These are phyloP conservation scores for Panicum virgatum DNA, from an alignment of 202 grass and related monocot species.

Conservation along the genomic window DNA sequence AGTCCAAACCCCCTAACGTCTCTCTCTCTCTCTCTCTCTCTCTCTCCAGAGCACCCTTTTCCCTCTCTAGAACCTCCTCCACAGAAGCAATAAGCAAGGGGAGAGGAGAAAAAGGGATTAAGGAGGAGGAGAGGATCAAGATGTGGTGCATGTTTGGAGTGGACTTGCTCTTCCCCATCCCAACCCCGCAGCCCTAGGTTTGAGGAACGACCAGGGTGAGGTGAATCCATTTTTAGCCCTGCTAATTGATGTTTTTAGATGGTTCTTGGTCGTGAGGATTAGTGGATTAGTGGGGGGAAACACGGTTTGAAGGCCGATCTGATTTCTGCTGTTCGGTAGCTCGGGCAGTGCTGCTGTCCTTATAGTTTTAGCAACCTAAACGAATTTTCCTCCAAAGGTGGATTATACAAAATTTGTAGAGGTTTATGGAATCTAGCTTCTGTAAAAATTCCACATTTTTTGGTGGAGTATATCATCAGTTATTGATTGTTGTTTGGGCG, in stretches of 20 bases:
- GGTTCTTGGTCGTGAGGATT: background rate
- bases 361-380: background rate
- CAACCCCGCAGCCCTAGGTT: background rate
- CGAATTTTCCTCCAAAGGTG: background rate
- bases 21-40: too few species aligned
- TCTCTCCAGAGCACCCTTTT: background rate
- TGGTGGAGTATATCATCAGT: too few species aligned
- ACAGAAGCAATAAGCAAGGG: background rate
- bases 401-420: background rate
- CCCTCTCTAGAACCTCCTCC: background rate
- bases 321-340: background rate
- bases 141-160: background rate
- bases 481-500: too few species aligned
- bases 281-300: background rate
- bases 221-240: background rate
- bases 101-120: background rate
- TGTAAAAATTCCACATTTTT: too few species aligned
- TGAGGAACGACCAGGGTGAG: background rate
- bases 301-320: background rate
- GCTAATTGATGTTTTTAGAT: background rate
- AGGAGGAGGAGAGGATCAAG: too few species aligned
- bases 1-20: too few species aligned
- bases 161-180: background rate
- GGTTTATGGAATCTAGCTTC: too few species aligned
- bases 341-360: background rate